A percentile compares a stretch with the other conserved stretches of the same genome.
Evolutionary conservation across 352 stramenopile genomes (phyloP).

Genomic region (Lagenidium sp.): DNA sequence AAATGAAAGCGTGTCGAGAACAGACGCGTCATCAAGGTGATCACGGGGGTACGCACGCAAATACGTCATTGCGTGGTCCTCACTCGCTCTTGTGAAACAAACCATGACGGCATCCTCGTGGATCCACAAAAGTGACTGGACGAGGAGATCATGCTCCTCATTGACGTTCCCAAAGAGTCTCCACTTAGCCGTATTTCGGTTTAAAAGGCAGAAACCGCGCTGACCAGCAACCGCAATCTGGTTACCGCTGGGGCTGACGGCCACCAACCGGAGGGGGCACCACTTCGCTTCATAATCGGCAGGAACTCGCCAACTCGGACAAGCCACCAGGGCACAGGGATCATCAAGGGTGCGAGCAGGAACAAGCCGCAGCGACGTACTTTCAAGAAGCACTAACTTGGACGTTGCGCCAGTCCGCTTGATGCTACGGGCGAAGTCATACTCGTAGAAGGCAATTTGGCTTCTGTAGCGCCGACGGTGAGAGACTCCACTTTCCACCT

Average conservation of each 20-base stretch:
- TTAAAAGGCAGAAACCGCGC: constrained; percentile 66
- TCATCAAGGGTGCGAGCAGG: constrained; percentile 44
- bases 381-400: constrained; percentile 46
- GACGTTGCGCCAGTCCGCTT: constrained; percentile 32
- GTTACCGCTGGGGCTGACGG: constrained; percentile 38
- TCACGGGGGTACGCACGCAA: constrained; percentile 66
- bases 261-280: constrained; percentile 50
- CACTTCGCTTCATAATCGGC: constrained; percentile 48
- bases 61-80: constrained; percentile 45
- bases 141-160: constrained; percentile 67
- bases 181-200: constrained; percentile 63
- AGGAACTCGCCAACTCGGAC: constrained; percentile 48
- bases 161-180: constrained; percentile 80
- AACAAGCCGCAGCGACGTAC: constrained; percentile 35
- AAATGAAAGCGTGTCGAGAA: constrained; percentile 39
- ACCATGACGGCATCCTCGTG: constrained; percentile 54
- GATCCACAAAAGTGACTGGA: constrained; percentile 60
- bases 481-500: neutral
- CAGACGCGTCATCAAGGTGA: constrained; percentile 59
- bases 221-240: constrained; percentile 65
- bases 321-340: constrained; percentile 49
- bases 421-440: constrained; percentile 55
- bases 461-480: constrained; percentile 1
- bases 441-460: constrained; percentile 49
- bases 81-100: constrained; percentile 44